Percentiles rank a stretch among this genome's conserved stretches.
These are phyloP conservation scores for Veloporphyrellus conicus DNA, from an alignment of 1,284 basidiomycete genomes.

Conservation along the genomic window DNA sequence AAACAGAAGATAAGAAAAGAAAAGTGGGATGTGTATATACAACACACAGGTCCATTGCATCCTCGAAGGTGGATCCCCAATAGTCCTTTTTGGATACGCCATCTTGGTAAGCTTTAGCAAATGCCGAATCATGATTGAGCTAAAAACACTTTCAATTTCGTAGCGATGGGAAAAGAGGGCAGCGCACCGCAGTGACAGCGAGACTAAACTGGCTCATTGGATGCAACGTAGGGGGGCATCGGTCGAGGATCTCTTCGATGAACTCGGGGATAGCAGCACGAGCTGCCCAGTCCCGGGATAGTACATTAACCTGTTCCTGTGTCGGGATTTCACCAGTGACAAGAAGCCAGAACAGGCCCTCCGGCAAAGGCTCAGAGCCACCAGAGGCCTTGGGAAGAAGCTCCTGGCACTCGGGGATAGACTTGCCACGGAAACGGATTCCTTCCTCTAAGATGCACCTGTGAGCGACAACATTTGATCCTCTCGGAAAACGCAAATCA, in stretches of 20 bases:
- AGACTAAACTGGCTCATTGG: constrained; percentile 96
- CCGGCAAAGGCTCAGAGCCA: constrained; percentile 87
- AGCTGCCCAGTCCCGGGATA: constrained; percentile 90
- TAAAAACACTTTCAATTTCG: constrained; percentile 26
- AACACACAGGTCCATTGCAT: constrained; percentile 88
- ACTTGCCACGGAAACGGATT: constrained; percentile 92
- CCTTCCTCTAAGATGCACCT: constrained; percentile 68
- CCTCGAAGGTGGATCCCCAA: constrained; percentile 95
- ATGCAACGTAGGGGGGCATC: constrained; percentile 90
- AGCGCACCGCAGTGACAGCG: constrained; percentile 84
- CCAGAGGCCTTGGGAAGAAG: constrained; percentile 85
- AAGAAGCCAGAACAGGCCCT: constrained; percentile 94
- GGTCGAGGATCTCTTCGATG: constrained; percentile 89
- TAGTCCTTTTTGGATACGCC: constrained; percentile 96
- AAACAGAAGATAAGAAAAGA: constrained; percentile 6
- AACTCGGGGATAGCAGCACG: constrained; percentile 86
- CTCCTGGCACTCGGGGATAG: constrained; percentile 85
- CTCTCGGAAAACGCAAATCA: constrained; percentile 23
- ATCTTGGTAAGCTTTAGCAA: constrained; percentile 91
- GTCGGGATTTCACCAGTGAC: constrained; percentile 91
- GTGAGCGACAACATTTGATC: constrained; percentile 3
- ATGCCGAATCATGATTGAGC: constrained; percentile 96
- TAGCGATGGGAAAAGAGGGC: constrained; percentile 4
- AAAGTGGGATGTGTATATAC: background rate
- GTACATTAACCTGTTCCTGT: constrained; percentile 76